Conservation (phyloP, 495 filamentous ascomycete species). For the Pseudomonodictys pantanalensis region DNA sequence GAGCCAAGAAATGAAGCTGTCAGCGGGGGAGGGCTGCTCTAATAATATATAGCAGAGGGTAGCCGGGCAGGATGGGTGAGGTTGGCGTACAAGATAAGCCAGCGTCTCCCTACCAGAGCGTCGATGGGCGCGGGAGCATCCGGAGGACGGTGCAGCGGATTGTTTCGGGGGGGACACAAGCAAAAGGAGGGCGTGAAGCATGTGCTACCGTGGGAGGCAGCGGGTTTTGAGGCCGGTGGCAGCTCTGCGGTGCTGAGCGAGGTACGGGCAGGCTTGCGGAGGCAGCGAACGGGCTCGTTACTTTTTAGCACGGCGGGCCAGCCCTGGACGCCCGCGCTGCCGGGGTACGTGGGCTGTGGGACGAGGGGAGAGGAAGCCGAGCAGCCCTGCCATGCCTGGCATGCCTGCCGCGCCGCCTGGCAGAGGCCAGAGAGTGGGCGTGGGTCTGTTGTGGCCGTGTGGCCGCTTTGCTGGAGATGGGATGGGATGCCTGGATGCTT, state of each 20-base stretch:
- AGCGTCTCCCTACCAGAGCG: slow-evolving; percentile 5
- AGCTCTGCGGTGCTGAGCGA: no score
- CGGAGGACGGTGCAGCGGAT: slow-evolving; percentile 13
- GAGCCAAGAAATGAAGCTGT: slow-evolving; percentile 7
- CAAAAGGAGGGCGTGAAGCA: slow-evolving; percentile 5
- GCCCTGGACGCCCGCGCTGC: no score
- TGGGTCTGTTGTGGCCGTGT: no score
- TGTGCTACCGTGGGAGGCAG: slow-evolving; percentile 8
- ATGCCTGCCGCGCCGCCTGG: no score
- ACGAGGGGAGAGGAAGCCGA: slow-evolving; percentile 1
- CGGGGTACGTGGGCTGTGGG: slow-evolving; percentile 30
- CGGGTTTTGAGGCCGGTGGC: background rate
- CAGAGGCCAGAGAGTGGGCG: no score
- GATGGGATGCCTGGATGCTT: no score
- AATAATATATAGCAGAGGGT: slow-evolving; percentile 26
- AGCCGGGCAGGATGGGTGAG: slow-evolving; percentile 10
- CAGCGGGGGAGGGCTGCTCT: slow-evolving; percentile 20
- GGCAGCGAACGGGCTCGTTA: slow-evolving; percentile 31
- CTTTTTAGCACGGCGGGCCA: slow-evolving; percentile 33
- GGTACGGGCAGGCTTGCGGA: slow-evolving; percentile 6
- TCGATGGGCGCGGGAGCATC: slow-evolving; percentile 33
- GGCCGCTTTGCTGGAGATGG: no score
- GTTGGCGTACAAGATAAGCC: slow-evolving; percentile 28
- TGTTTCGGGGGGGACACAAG: background rate
- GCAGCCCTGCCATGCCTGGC: slow-evolving; percentile 25